Base-by-base conservation (phyloP, 2,329 filamentous ascomycete genomes). In the Penicillium italicum region DNA sequence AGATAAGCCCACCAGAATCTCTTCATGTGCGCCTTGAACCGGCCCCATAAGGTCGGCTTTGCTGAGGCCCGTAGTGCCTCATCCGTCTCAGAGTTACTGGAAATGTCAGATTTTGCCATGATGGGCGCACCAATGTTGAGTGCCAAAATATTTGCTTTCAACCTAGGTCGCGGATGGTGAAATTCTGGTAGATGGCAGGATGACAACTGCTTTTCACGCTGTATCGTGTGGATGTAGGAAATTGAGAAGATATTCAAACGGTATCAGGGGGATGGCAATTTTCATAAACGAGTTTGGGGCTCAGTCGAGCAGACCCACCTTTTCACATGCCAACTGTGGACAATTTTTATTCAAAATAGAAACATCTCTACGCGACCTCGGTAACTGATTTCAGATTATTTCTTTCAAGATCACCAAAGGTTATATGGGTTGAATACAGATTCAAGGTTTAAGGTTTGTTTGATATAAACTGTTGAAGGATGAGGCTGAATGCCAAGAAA, bases 1-100 rank as follows among this genome's bases (percentile, higher is more conserved):
- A 63, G 33, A 51, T 68, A 68, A 3, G 59, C 38, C 65, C 65
- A 68, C 64, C 66, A 68, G 61, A 65, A 62, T 40, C 53, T 64
- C 46, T 64, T 66, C 62, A 68, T 62, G 26, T 68, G 64, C 12
- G 50, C 6, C 45, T 60, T 63, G 43, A 61, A 68, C 41, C 63
- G 57, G 36, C 61, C 56, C 53, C 59, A 62, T n/a, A 59, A 26
- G 14, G 60, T 60, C 7, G 61, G 56, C 30, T 61, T 65, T 20
- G 41, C 12, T 8, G 46, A 37, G 14, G 57, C 41, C 6, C 55
- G 20, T 11, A 28, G 26, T 11, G 34, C 22, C n/a, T 33, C 53
- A 5, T 55, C 50, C 4, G n/a, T 43, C 22, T 59, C 56, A 3
- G 57, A 52, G 22, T 14, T 37, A 30, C 55, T 59, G 34, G 60